Evolutionary conservation across 768 basidiomycete species (phyloP), one percentile per base, ranked within the genome.

Genomic region (Suillus discolor): DNA sequence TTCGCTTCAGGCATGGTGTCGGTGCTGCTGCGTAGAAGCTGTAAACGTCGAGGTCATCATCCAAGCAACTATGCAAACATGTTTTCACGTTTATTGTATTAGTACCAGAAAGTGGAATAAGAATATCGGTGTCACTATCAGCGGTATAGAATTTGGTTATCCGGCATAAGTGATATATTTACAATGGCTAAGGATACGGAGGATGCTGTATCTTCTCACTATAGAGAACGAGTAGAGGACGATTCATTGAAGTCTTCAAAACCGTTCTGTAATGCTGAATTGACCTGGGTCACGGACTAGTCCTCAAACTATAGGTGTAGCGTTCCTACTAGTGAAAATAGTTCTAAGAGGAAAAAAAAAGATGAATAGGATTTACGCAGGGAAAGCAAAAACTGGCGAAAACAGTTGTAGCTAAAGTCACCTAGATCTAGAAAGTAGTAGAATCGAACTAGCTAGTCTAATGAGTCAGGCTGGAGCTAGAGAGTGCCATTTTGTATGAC

Each of bases 1-100:
- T 86, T 65, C 81, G 79, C 61, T 89, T 87, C 81, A 82, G 82
- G 65, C 62, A 34, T 31, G 53, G 54, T 20, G 31, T 66, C 28
- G 54, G 45, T 44, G 57, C 65, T 42, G 16, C 53, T 34, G 39
- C 62, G 36, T 18, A 55, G 34, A 66, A 36, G 62, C 44, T 41
- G 25, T 65, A 49, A 41, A 63, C 13, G 3, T 49, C 9, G 5
- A 49, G 47, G 45, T 18, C 16, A 28, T 31, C 31, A 12, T n/a
- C 34, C 28, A 20, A 36, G 20, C 34, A 61, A 62, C 15, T n/a
- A 51, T 65, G 44, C 62, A 64, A 28, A 59, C 38, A 62, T 51
- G 64, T 20, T 41, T 16, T 31, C n/a, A 23, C 13, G 25, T 41
- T 39, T 64, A 62, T 36, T 64, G 60, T 28, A 31, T 20, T 47